phyloP scores from a whole-genome alignment of 305 asterid species.

The Fraxinus floribunda region DNA sequence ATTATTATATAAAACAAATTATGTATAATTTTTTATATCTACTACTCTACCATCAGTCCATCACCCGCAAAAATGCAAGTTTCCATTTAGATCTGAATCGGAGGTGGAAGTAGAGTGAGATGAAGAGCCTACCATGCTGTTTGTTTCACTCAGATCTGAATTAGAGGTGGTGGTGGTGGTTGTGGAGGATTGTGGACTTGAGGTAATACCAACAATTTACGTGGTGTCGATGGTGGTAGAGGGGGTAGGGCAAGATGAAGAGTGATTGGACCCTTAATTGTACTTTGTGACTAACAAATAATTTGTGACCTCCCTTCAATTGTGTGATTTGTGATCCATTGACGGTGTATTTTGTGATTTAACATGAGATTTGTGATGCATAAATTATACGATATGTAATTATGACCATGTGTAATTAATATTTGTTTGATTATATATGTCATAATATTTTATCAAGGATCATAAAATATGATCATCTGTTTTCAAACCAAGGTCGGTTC shows the following conservation, averaged over 20 bases:
- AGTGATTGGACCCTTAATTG: neutral
- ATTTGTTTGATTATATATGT: neutral
- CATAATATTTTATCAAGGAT: neutral
- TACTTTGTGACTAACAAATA: neutral
- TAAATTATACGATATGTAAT: no score
- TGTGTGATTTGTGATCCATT: no score
- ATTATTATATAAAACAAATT: no score
- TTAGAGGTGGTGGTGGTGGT: neutral
- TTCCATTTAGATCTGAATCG: neutral
- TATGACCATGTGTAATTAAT: neutral
- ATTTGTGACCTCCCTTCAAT: no score
- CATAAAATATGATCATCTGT: no score
- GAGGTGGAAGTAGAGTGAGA: neutral
- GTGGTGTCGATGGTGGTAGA: neutral
- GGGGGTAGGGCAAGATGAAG: no score
- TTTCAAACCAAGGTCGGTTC: no score
- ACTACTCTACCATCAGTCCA: neutral
- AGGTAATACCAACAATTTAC: neutral
- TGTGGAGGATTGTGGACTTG: neutral
- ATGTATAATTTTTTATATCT: no score
- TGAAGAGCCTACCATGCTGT: neutral
- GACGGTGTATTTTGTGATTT: no score
- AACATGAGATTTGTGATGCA: no score
- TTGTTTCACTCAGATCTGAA: neutral
- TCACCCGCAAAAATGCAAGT: neutral